Evolutionary conservation across 2,329 filamentous ascomycete species (phyloP).

Genomic region (Colletotrichum destructivum): DNA sequence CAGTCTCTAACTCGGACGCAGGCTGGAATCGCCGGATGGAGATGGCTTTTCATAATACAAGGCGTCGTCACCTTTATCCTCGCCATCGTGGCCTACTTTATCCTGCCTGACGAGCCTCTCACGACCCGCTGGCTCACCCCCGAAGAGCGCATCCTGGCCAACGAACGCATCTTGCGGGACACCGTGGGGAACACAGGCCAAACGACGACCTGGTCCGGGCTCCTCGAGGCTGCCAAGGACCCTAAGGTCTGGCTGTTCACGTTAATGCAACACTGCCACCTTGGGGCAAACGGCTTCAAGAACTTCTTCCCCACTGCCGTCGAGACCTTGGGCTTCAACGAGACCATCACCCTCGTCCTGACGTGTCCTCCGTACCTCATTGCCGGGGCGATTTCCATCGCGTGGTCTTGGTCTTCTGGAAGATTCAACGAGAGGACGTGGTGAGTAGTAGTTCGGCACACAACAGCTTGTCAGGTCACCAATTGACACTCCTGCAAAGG

Average conservation of each 20-base stretch:
- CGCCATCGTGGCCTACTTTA: constrained; percentile 36
- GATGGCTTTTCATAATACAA: constrained; percentile 88
- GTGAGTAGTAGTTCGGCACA: background rate
- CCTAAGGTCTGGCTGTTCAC: constrained; percentile 62
- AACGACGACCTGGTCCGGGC: constrained; percentile 54
- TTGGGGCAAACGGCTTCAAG: constrained; percentile 50
- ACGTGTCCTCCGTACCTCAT: constrained; percentile 60
- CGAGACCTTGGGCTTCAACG: constrained; percentile 55
- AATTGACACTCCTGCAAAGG: background rate
- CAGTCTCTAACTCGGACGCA: background rate
- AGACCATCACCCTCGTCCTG: constrained; percentile 59
- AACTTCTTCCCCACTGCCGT: constrained; percentile 49
- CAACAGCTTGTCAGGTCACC: too few species aligned
- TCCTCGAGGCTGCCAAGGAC: constrained; percentile 58
- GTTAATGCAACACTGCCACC: constrained; percentile 63
- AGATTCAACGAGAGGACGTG: constrained; percentile 38
- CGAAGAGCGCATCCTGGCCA: constrained; percentile 58
- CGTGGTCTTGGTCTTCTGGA: constrained; percentile 48
- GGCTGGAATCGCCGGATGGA: constrained; percentile 70
- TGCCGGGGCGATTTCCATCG: constrained; percentile 56
- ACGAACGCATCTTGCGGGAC: constrained; percentile 53
- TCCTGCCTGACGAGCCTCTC: constrained; percentile 50
- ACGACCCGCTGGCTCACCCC: constrained; percentile 54
- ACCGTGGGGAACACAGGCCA: constrained; percentile 47
- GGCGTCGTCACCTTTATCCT: constrained; percentile 57